phyloP scores from a whole-genome alignment of 2,329 filamentous ascomycete species.

The Cytospora piceicola region DNA sequence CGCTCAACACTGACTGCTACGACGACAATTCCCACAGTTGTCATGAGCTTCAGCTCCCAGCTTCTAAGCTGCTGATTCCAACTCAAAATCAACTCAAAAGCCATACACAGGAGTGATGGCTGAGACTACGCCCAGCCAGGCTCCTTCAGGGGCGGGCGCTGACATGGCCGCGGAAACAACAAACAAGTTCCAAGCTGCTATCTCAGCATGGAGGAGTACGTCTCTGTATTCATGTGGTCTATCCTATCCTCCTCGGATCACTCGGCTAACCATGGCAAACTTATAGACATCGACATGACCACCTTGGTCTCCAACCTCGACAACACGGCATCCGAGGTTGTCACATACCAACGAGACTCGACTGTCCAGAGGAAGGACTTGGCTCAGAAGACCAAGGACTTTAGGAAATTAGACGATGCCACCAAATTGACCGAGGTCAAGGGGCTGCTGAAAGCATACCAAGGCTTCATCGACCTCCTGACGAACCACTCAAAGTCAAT shows the following conservation, averaged over 20 bases:
- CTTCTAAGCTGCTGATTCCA: slow-evolving; percentile 16
- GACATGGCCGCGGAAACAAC: slow-evolving; percentile 54
- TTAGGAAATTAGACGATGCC: slow-evolving; percentile 88
- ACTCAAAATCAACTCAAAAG: neutral
- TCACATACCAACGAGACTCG: slow-evolving; percentile 91
- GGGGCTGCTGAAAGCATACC: slow-evolving; percentile 89
- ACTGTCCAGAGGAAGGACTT: slow-evolving; percentile 94
- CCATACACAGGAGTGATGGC: slow-evolving; percentile 17
- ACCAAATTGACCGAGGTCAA: slow-evolving; percentile 89
- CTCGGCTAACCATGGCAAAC: neutral
- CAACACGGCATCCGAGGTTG: slow-evolving; percentile 91
- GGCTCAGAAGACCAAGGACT: slow-evolving; percentile 99
- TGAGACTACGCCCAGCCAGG: slow-evolving; percentile 8
- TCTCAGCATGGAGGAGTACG: slow-evolving; percentile 93
- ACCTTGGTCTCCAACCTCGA: slow-evolving; percentile 84
- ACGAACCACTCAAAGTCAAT: slow-evolving; percentile 95
- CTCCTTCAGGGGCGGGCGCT: slow-evolving; percentile 20
- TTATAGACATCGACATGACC: slow-evolving; percentile 80
- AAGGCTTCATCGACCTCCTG: slow-evolving; percentile 94
- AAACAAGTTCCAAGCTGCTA: slow-evolving; percentile 96
- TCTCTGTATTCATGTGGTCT: slow-evolving; percentile 11
- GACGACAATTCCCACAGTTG: neutral
- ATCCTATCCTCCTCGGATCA: neutral
- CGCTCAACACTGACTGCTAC: slow-evolving; percentile 11
- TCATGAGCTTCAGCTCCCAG: slow-evolving; percentile 20